Conservation (phyloP, 768 basidiomycete genomes). For the Cytidiella melzeri region DNA sequence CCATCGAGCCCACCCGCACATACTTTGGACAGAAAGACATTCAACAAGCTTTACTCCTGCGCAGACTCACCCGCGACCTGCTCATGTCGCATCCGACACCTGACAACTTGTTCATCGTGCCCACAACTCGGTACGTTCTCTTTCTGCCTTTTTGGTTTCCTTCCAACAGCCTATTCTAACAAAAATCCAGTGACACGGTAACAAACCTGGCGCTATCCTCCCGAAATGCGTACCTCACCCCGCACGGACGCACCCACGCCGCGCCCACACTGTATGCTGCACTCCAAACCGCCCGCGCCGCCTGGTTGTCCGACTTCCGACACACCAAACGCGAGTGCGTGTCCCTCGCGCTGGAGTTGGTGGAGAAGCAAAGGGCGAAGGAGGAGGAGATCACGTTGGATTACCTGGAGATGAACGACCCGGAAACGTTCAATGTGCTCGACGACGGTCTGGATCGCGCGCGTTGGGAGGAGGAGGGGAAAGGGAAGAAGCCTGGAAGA, state of each 20-base stretch:
- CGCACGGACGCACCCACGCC: conserved; percentile 56
- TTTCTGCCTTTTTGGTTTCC: background rate
- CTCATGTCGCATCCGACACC: conserved; percentile 73
- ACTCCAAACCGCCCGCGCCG: conserved; percentile 46
- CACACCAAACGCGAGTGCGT: conserved; percentile 46
- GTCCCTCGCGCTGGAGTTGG: conserved; percentile 34
- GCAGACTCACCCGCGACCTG: conserved; percentile 72
- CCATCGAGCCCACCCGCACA: conserved; percentile 84
- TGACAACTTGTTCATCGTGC: conserved; percentile 76
- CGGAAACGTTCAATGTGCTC: conserved; percentile 65
- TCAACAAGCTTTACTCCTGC: conserved; percentile 86
- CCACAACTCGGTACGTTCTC: conserved; percentile 59
- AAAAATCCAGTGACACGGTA: conserved; percentile 31
- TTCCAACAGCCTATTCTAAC: background rate
- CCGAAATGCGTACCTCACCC: conserved; percentile 77
- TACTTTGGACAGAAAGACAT: conserved; percentile 99
- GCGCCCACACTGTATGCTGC: conserved; percentile 63
- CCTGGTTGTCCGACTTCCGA: conserved; percentile 45
- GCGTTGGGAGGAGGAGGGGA: conserved; percentile 23
- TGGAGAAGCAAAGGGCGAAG: conserved; percentile 24
- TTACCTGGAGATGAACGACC: conserved; percentile 87
- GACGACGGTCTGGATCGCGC: conserved; percentile 23
- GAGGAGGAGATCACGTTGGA: conserved; percentile 61
- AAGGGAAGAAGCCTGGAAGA: conserved; percentile 18
- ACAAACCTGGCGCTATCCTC: conserved; percentile 84